phyloP scores from a whole-genome alignment of 441 rosid species.

The Biscutella laevigata region DNA sequence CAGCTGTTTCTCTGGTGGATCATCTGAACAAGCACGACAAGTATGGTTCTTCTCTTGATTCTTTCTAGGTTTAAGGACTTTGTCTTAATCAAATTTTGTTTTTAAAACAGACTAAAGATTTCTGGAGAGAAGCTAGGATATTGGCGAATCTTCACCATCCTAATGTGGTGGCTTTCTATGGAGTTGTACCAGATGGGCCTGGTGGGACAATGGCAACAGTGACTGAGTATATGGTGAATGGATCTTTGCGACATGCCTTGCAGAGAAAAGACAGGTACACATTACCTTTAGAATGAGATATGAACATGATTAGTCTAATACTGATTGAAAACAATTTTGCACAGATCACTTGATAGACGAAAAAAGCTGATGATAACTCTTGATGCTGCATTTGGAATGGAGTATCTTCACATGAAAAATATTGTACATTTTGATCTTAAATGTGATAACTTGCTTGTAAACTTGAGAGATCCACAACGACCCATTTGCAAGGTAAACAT shows the following conservation, averaged over 20 bases:
- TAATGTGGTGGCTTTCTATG: conserved; percentile 63
- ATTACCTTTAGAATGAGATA: not conserved
- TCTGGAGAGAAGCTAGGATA: conserved; percentile 72
- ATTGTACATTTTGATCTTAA: conserved; percentile 93
- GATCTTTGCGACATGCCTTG: conserved; percentile 54
- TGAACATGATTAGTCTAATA: not conserved
- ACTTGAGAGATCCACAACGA: conserved; percentile 75
- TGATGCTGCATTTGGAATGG: conserved; percentile 98
- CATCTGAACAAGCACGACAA: conserved; percentile 76
- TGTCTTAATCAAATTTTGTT: not conserved
- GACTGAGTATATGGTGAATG: conserved; percentile 64
- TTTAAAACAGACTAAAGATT: conserved; percentile 51
- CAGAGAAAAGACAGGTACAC: conserved; percentile 46
- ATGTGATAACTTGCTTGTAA: conserved; percentile 83
- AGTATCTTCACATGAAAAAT: conserved; percentile 71
- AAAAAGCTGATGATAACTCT: conserved; percentile 64
- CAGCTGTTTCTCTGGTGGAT: conserved; percentile 69
- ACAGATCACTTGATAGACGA: conserved; percentile 71
- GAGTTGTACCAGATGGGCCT: conserved; percentile 60
- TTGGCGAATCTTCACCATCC: conserved; percentile 67
- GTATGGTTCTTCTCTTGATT: conserved; percentile 24
- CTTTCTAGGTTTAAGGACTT: not conserved
- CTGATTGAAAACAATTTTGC: not conserved
- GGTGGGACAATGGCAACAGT: conserved; percentile 68
- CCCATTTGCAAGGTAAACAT: conserved; percentile 75